Base-by-base conservation (phyloP, 352 stramenopile genomes). In the Phytophthora syringae region DNA sequence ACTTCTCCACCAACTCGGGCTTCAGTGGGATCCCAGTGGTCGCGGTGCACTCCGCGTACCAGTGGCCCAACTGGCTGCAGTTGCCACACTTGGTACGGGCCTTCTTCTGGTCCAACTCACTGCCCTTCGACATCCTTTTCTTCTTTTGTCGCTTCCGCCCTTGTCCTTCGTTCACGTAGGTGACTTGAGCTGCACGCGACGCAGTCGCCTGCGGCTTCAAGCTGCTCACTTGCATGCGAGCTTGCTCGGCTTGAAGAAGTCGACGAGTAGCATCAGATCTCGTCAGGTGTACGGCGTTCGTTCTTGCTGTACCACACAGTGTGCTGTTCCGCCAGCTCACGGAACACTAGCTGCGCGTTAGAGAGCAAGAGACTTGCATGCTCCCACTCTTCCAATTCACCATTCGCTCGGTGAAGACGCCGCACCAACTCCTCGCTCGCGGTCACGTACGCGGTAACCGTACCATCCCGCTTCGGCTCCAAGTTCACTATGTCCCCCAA, bases 301-400 rank as follows among this genome's bases (percentile, higher is more conserved):
- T 53, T 24, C 15, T 37, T 53, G 25, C 27, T 53, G 16, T 5
- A n/a, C 47, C 47, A 53, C 2, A 40, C 27, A 0, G 47, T 27
- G 25, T 53, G 27, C 6, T 53, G 25, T 9, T 39, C 13, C 1
- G 47, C 47, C 18, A 53, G 20, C 25, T 53, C 27, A 12, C 13
- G 47, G 25, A 53, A 40, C 6, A 40, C 27, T 9, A 15, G 25
- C 25, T 40, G 25, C 5, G 47, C 25, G 27, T 42, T 53, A 3
- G 47, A 53, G 27, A 42, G 5, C 15, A 53, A n/a, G 4, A 53
- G 25, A 10, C 47, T 40, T n/a, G 16, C 47, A 16, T 18, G 25
- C 25, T 52, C 25, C 45, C 45, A 52, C 5, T 52, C 45, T 18
- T 39, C 45, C 15, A 52, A 7, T 16, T 52, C 16, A 5, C 45